A percentile compares a stretch with the other conserved stretches of the same genome.
These are phyloP conservation scores for Solanum raphanifolium DNA, from an alignment of 257 asterid genomes.

Conservation along the genomic window DNA sequence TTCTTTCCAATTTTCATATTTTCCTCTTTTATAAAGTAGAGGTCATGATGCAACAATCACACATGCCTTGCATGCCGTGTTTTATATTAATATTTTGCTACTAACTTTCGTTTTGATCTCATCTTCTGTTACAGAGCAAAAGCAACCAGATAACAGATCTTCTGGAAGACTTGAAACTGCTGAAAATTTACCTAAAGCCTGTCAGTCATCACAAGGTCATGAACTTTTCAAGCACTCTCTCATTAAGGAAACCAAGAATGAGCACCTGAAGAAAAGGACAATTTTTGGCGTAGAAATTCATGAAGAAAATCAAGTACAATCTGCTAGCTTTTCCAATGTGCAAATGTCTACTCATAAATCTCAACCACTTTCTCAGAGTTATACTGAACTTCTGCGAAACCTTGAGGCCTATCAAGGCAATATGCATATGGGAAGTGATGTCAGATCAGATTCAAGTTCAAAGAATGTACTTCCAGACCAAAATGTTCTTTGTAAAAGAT, in stretches of 20 bases:
- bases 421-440: neutral
- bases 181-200: neutral
- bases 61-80: neutral
- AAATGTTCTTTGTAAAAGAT: neutral
- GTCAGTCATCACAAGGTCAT: neutral
- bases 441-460: conserved; percentile 10
- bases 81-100: neutral
- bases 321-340: neutral
- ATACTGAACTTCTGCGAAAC: conserved; percentile 17
- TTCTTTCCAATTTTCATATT: neutral
- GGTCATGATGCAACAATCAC: neutral
- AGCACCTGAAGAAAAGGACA: conserved; percentile 29
- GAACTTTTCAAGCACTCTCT: conserved; percentile 15
- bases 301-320: conserved; percentile 28
- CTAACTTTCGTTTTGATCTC: neutral
- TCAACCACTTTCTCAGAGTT: conserved; percentile 10
- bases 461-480: conserved; percentile 3
- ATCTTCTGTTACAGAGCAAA: conserved; percentile 22
- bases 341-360: neutral
- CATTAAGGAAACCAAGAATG: conserved; percentile 19
- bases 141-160: conserved; percentile 16
- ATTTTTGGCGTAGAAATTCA: conserved; percentile 62
- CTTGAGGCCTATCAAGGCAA: conserved; percentile 7
- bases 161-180: conserved; percentile 7
- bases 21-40: neutral